These are phyloP conservation scores for Lizonia empirigonia DNA, from an alignment of 2,329 filamentous ascomycete species.

Conservation along the genomic window DNA sequence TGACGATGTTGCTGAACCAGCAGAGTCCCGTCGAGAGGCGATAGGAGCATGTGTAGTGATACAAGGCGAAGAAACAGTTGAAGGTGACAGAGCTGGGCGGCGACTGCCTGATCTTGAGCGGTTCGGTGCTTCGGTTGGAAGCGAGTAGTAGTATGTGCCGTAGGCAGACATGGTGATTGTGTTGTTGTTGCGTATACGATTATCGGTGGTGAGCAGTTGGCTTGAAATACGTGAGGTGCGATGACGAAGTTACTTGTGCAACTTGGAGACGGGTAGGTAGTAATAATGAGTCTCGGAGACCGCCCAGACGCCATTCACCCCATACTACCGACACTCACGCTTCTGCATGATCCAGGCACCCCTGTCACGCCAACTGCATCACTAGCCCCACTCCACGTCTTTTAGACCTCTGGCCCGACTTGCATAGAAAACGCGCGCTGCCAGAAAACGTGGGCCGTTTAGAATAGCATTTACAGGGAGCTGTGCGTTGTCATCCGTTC, in stretches of 20 bases:
- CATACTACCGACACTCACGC: constrained; percentile 44
- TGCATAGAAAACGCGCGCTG: constrained; percentile 42
- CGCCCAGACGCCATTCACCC: constrained; percentile 49
- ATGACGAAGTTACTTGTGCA: constrained; percentile 16
- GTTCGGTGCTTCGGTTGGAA: constrained; percentile 44
- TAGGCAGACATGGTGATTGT: constrained; percentile 42
- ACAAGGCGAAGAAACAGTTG: constrained; percentile 53
- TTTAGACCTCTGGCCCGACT: constrained; percentile 35
- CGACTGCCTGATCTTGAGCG: constrained; percentile 45
- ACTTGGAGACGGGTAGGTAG: constrained; percentile 26
- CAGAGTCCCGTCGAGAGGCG: constrained; percentile 49
- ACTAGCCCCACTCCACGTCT: constrained; percentile 44
- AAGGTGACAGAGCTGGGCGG: constrained; percentile 53
- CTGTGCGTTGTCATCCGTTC: constrained; percentile 49
- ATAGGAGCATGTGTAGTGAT: constrained; percentile 50
- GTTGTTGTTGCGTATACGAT: constrained; percentile 20
- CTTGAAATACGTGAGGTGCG: constrained; percentile 22
- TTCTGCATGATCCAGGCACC: constrained; percentile 40
- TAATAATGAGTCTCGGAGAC: constrained; percentile 39
- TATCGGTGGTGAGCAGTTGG: constrained; percentile 21
- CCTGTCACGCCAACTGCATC: constrained; percentile 42
- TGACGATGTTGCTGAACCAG: constrained; percentile 33
- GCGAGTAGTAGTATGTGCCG: constrained; percentile 47
- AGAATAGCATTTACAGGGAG: constrained; percentile 38
- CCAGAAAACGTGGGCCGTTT: constrained; percentile 48